Evolutionary conservation across 2,329 filamentous ascomycete genomes (phyloP), one percentile per base, ranked within the genome.

Genomic region (Claviceps capensis): DNA sequence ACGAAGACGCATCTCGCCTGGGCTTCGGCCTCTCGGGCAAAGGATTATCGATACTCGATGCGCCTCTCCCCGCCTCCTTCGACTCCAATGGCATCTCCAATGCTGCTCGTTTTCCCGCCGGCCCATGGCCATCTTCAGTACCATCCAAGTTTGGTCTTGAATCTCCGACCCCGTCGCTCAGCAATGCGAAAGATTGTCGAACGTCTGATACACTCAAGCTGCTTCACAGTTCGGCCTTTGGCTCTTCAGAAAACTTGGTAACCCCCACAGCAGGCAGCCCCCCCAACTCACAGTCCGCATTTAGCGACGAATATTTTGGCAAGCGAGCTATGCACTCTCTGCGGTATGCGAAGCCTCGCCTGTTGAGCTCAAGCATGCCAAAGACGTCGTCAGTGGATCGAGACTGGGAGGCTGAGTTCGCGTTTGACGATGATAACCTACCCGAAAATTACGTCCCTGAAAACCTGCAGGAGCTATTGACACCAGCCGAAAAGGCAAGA

Each of bases 31-130:
- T 93, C 50, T 95, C 90, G 14, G 80, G 81, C 50, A 83, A 81
- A 59, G 79, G 78, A 2, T 67, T 95, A n/a, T 93, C 87, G n/a
- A 87, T 94, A 14, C 78, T 96, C 56, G 91, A 97, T 69, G 93
- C 89, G 2, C 89, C 88, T 16, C 78, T 97, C 8, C 93, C 93
- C 1, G 88, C 90, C 8, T 97, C 91, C 0, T 96, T 97, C 65
- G 93, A 97, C 68, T 95, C 89, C 60, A 93, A 96, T 62, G 91
- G 90, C 48, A 87, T 96, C 50, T 96, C 90, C 11, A 87, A 91
- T 65, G 89, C 88, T 56, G 90, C 91, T 17, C 82, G 88, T 54
- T 89, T 90, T 65, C 74, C 74, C 17, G 72, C 69, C 36, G 93
- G 87, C 0, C 88, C 90, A 0, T 89, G 94, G 67, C 90, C 91